phyloP scores from a whole-genome alignment of 768 basidiomycete genomes.

The Neoboletus subvelutipes region DNA sequence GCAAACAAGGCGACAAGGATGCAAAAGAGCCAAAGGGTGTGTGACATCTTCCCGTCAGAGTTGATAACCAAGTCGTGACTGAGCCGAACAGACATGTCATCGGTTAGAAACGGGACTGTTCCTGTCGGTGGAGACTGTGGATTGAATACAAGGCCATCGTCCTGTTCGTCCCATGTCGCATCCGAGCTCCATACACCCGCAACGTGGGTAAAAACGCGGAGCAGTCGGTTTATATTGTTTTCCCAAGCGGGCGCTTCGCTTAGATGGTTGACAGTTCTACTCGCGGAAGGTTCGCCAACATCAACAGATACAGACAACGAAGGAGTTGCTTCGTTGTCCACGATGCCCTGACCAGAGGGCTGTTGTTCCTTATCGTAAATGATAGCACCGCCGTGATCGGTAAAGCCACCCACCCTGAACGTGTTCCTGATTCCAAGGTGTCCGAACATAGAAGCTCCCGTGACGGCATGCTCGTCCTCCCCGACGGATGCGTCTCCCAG shows the following conservation, averaged over 20 bases:
- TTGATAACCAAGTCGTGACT: slow-evolving; percentile 39
- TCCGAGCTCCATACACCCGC: slow-evolving; percentile 24
- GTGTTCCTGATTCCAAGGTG: slow-evolving; percentile 25
- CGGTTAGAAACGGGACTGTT: slow-evolving; percentile 11
- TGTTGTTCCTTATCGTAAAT: slow-evolving; percentile 26
- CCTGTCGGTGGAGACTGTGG: slow-evolving; percentile 21
- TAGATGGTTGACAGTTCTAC: neutral
- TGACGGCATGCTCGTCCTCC: slow-evolving; percentile 20
- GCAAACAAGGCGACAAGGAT: slow-evolving; percentile 30
- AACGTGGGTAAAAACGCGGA: slow-evolving; percentile 21
- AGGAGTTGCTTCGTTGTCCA: slow-evolving; percentile 7
- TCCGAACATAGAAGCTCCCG: slow-evolving; percentile 4
- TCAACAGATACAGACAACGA: slow-evolving; percentile 4
- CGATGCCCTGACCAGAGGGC: slow-evolving; percentile 19
- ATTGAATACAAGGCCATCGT: slow-evolving; percentile 28
- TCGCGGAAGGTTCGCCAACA: neutral
- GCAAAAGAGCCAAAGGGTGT: slow-evolving; percentile 49
- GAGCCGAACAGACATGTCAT: slow-evolving; percentile 10
- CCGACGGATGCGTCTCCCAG: slow-evolving; percentile 3
- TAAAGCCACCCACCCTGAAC: slow-evolving; percentile 22
- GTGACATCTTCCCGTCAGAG: slow-evolving; percentile 51
- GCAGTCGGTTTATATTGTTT: slow-evolving; percentile 13
- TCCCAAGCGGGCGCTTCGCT: slow-evolving; percentile 16
- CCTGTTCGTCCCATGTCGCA: slow-evolving; percentile 26
- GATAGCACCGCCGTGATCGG: slow-evolving; percentile 27